Base-by-base conservation (phyloP, 352 stramenopile genomes). In the Globisporangium cederbergense region DNA sequence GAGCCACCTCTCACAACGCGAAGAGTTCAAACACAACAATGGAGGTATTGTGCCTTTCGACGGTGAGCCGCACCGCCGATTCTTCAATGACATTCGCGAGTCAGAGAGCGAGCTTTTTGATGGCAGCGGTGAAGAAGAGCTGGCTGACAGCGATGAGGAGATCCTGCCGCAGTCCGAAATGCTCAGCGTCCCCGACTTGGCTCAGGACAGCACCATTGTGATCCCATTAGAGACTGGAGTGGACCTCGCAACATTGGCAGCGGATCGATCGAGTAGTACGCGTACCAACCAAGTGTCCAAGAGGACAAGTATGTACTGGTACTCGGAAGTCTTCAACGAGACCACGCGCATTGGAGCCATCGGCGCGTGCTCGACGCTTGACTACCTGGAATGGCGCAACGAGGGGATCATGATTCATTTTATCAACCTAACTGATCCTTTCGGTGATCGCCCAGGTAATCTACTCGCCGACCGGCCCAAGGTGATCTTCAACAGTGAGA, bases 341-440 rank as follows among this genome's bases (percentile, higher is more conserved):
- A 67, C 45, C 47, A 75, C 53, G 25, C 68, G 46, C 16, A 57
- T 76, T 43, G 94, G 92, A 20, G 93, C 87, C 1, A 85, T 99
- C 14, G 95, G 88, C 22, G 90, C 93, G 5, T 99, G 96, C 68
- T 98, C 92, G 4, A 98, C 91, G 20, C 65, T 86, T 50, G 94
- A 99, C 69, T 89, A 97, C 64, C 73, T 95, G 1, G 86, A 90
- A 4, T 98, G 93, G 94, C 82, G 88, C 34, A 98, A 98, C 60
- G 95, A 99, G 88, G 97, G 97, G 11, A 83, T 98, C 38, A 90
- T 98, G 82, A 71, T 99, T 4, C 88, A 98, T 58, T 98, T 97
- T 65, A 72, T 53, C 1, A 99, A 99, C 63, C 71, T 99, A 4
- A 97, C 91, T 0, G 90, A 98, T 66, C 95, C 97, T 0, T 89